Conservation (phyloP, 2,329 filamentous ascomycete species). For the Colletotrichum aenigma region DNA sequence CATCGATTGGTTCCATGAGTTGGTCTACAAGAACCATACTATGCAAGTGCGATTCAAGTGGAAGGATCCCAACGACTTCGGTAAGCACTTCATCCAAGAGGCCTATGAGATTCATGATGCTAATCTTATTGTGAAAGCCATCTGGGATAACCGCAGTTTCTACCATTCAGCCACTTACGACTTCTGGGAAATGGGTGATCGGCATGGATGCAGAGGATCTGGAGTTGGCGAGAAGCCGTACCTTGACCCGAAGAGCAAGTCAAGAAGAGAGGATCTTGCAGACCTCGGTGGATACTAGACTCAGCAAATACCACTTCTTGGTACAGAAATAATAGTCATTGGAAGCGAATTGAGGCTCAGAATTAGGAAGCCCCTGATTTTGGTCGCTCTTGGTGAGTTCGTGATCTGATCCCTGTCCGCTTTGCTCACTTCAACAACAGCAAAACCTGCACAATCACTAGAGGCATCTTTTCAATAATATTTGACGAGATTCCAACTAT, state of each 20-base stretch:
- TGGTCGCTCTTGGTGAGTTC: fast-evolving
- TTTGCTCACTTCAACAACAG: neutral
- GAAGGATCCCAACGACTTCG: constrained; percentile 50
- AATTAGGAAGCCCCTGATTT: neutral
- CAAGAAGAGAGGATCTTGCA: constrained; percentile 39
- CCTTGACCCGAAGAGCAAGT: constrained; percentile 38
- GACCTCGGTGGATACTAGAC: neutral
- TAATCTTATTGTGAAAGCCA: constrained; percentile 38
- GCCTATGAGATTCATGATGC: neutral
- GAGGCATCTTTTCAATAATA: fast-evolving
- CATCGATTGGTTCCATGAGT: constrained; percentile 48
- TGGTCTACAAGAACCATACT: constrained; percentile 59
- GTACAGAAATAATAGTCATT: neutral
- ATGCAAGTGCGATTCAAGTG: constrained; percentile 58
- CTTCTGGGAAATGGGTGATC: constrained; percentile 51
- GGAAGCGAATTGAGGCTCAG: neutral
- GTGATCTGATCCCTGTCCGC: neutral
- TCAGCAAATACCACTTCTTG: too few species aligned
- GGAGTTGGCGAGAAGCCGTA: constrained; percentile 47
- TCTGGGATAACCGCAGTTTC: constrained; percentile 68
- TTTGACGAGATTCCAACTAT: fast-evolving
- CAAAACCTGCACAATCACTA: neutral
- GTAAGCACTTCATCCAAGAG: constrained; percentile 23
- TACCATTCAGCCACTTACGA: constrained; percentile 64
- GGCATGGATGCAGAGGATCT: constrained; percentile 42